Evolutionary conservation across 139 green algal genomes (phyloP).

Genomic region (Chlorella sp.): DNA sequence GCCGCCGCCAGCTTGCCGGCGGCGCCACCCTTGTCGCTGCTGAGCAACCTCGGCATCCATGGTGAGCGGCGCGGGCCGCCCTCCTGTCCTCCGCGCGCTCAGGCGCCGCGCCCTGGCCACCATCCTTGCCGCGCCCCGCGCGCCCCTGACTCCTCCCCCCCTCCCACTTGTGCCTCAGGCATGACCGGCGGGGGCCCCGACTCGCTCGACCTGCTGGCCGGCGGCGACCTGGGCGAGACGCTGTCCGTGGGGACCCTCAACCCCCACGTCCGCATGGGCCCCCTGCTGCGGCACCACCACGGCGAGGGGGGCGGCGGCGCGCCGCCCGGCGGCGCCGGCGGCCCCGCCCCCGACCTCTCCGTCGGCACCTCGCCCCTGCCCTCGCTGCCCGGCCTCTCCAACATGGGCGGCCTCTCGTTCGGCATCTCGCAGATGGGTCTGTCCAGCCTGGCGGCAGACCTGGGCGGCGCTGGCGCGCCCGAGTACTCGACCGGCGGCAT

Average conservation of each 20-base stretch:
- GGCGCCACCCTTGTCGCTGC: constrained; percentile 4
- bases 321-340: neutral
- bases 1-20: neutral
- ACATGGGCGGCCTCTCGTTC: constrained; percentile 24
- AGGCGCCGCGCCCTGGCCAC: too few species aligned
- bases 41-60: constrained; percentile 22
- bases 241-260: neutral
- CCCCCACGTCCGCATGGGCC: too few species aligned
- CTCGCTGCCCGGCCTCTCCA: neutral
- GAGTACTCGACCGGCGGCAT: too few species aligned
- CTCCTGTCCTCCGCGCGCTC: too few species aligned
- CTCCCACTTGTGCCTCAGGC: constrained; percentile 7
- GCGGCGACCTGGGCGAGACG: neutral
- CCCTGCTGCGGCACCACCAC: neutral
- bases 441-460: constrained; percentile 14
- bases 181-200: neutral
- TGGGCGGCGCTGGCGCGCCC: too few species aligned
- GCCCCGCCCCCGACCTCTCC: constrained; percentile 17
- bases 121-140: constrained; percentile 3
- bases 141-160: constrained; percentile 19
- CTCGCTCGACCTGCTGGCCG: neutral
- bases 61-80: too few species aligned
- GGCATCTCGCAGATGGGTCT: constrained; percentile 24
- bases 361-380: constrained; percentile 31
- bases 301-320: neutral